Conservation (phyloP, 2,329 filamentous ascomycete species). For the Colletotrichum orchidophilum region DNA sequence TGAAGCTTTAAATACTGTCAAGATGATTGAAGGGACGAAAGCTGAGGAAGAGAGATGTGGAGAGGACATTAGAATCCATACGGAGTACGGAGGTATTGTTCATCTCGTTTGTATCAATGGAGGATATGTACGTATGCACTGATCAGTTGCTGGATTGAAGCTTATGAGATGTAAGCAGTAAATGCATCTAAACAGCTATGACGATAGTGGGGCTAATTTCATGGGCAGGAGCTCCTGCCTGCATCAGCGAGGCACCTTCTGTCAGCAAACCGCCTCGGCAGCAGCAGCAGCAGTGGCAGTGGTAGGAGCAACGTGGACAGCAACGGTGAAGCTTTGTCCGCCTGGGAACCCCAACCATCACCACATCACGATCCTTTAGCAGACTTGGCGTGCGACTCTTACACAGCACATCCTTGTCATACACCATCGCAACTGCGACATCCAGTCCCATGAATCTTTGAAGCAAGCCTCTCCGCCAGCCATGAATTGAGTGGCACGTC, state of each 20-base stretch:
- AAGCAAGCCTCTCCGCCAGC: not conserved
- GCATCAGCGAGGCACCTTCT: not conserved
- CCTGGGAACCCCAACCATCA: not conserved
- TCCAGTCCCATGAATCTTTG: not conserved
- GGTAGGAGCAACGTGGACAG: not conserved
- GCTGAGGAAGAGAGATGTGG: too few species aligned
- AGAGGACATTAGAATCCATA: too few species aligned
- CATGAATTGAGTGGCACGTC: slow-evolving; percentile 30
- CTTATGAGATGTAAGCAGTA: not conserved
- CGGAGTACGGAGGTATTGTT: not conserved
- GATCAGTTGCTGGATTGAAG: not conserved
- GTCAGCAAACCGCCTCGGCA: not conserved
- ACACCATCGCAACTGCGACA: not conserved
- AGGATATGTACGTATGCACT: not conserved
- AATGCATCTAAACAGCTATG: not conserved
- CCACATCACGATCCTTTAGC: not conserved
- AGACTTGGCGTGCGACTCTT: not conserved
- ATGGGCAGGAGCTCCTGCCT: not conserved
- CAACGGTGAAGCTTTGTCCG: not conserved
- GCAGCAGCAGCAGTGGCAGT: not conserved
- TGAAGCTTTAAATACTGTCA: not conserved
- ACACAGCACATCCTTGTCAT: not conserved
- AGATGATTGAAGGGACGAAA: not conserved
- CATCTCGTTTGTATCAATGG: not conserved
- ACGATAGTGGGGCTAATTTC: not conserved